phyloP scores from a whole-genome alignment of 169 alveolate genomes.

The Cyclospora cayetanensis region DNA sequence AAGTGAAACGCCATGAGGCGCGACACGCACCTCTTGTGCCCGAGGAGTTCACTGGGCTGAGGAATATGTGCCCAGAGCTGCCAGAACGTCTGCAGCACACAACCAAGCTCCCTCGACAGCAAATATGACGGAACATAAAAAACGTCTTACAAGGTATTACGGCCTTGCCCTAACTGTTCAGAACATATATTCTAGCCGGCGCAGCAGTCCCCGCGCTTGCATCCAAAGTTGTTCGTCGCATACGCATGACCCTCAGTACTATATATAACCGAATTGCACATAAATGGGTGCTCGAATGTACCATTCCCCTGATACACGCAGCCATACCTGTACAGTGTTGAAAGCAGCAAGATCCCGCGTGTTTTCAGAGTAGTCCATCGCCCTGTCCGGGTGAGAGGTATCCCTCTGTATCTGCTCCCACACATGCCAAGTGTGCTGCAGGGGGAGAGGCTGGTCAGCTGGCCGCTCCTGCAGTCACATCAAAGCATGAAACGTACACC shows the following conservation, averaged over 20 bases:
- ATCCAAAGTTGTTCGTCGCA: no score
- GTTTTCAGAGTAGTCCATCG: slow-evolving; percentile 58
- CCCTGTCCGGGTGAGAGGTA: background rate
- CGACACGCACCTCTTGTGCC: slow-evolving; percentile 70
- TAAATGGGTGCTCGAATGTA: background rate
- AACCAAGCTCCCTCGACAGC: background rate
- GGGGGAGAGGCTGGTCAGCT: slow-evolving; percentile 73
- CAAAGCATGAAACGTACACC: background rate
- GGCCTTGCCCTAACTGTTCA: background rate
- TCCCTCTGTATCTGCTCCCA: slow-evolving; percentile 76
- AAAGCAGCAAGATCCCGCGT: slow-evolving; percentile 69
- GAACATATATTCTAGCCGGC: no score
- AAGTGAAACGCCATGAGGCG: background rate
- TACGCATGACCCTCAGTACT: no score
- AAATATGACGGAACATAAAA: background rate
- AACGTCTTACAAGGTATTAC: background rate
- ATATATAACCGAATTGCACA: no score
- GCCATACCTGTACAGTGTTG: slow-evolving; percentile 68
- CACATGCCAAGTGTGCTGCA: slow-evolving; percentile 76
- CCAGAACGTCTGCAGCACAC: slow-evolving; percentile 80
- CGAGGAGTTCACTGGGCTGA: slow-evolving; percentile 84
- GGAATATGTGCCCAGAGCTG: slow-evolving; percentile 84
- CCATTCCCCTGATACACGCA: background rate
- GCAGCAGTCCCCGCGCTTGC: no score
- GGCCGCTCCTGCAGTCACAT: slow-evolving; percentile 14